phyloP scores from a whole-genome alignment of 495 filamentous ascomycete genomes.

The Parachaetomium inaequale region DNA sequence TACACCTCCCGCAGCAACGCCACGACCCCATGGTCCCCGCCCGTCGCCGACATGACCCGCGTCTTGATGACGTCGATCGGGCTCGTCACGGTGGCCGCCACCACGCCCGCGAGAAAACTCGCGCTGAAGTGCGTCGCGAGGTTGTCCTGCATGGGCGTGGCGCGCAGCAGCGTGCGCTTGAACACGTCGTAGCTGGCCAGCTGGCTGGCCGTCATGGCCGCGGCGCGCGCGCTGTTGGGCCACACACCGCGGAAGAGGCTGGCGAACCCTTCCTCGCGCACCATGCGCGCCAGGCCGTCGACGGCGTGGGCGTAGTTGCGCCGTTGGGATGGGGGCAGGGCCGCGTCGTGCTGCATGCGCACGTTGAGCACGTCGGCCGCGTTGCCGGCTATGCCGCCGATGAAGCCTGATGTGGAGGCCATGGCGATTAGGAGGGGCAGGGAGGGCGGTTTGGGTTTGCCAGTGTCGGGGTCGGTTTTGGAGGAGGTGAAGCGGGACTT shows the following conservation, averaged over 20 bases:
- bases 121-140: conserved; percentile 83
- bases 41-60: conserved; percentile 76
- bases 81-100: conserved; percentile 90
- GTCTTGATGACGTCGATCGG: conserved; percentile 99
- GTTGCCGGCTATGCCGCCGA: conserved; percentile 89
- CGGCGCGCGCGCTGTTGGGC: conserved; percentile 84
- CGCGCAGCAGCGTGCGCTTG: conserved; percentile 69
- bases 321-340: conserved; percentile 66
- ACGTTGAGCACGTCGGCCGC: conserved; percentile 95
- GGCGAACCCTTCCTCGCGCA: conserved; percentile 66
- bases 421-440: conserved; percentile 73
- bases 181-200: conserved; percentile 89
- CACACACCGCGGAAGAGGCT: conserved; percentile 83
- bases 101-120: conserved; percentile 81
- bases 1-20: conserved; percentile 64
- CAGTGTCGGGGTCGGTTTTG: conserved; percentile 1
- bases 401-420: conserved; percentile 75
- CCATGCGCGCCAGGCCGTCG: conserved; percentile 82
- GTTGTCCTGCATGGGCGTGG: conserved; percentile 68
- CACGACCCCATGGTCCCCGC: conserved; percentile 53
- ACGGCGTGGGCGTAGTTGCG: conserved; percentile 87
- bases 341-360: conserved; percentile 94
- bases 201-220: conserved; percentile 91
- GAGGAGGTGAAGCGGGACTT: conserved; percentile 58
- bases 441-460: conserved; percentile 53